Evolutionary conservation across 805 yeast genomes (phyloP), one percentile per base, ranked within the genome.

Genomic region (Huiozyma naganishii): DNA sequence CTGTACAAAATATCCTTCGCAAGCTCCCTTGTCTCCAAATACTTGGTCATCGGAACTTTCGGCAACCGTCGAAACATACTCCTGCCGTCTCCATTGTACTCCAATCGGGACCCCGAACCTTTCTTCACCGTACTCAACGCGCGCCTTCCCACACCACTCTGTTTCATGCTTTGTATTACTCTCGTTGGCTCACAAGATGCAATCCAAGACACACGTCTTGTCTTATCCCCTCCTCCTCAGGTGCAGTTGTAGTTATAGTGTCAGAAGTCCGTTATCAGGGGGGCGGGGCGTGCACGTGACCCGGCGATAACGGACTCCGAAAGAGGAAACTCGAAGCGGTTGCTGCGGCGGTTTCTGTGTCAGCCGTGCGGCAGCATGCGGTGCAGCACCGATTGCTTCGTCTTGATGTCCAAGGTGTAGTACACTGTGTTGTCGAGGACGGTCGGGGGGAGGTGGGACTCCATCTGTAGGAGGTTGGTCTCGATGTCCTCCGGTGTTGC

Each of bases 1-100:
- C 59, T 54, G 43, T 51, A 59, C 34, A 61, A 44, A 9, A 61
- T 59, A 45, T 61, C 66, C 2, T 55, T 50, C 4, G 53, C 48
- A 23, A 61, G 45, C 40, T 54, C 55, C 12, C 49, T 46, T 5
- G 53, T 52, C 34, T 58, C 61, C 32, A 61, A 40, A 39, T 54
- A 61, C 40, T 52, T 55, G 4, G 66, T 59, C 28, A 58, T 59
- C 1, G 65, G 65, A 5, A 61, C 65, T 32, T 52, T 51, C 8
- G 65, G 65, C 32, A 61, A 44, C n/a, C 46, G 42, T 39, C 56
- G 50, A 39, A 52, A 57, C 28, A 52, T 38, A 32, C 52, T 29
- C 12, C 29, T 27, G 12, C 27, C 27, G 8, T 7, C 8, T 5
- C 11, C 27, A 12, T 27, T 28, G n/a, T 36, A 17, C 23, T 13